These are phyloP conservation scores for Teratosphaeria epicoccoides DNA, from an alignment of 2,329 filamentous ascomycete genomes.

Conservation along the genomic window DNA sequence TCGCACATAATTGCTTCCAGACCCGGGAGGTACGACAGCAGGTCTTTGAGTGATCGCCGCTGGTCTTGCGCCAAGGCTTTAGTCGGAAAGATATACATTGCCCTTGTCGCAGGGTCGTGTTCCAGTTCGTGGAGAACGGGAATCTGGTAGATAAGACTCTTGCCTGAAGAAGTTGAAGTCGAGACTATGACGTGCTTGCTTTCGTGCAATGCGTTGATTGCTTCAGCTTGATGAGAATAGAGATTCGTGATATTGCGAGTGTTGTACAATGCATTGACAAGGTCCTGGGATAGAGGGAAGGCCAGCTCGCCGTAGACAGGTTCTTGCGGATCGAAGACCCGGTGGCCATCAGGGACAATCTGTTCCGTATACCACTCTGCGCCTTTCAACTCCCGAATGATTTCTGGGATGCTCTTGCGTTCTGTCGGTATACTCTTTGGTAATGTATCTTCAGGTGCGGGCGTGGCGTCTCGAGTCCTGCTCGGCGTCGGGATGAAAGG, in stretches of 20 bases:
- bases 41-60: slow-evolving; percentile 72
- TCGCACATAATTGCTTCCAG: slow-evolving; percentile 71
- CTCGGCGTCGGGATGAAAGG: slow-evolving; percentile 53
- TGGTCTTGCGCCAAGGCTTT: slow-evolving; percentile 96
- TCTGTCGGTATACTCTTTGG: slow-evolving; percentile 69
- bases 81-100: slow-evolving; percentile 97
- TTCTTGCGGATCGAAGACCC: slow-evolving; percentile 77
- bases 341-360: slow-evolving; percentile 85
- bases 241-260: slow-evolving; percentile 74
- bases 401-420: slow-evolving; percentile 69
- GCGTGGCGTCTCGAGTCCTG: slow-evolving; percentile 32
- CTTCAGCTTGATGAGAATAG: slow-evolving; percentile 86
- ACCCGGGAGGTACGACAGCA: slow-evolving; percentile 69
- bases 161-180: slow-evolving; percentile 92
- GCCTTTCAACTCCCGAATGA: slow-evolving; percentile 70
- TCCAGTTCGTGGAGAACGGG: slow-evolving; percentile 84
- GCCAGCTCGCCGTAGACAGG: slow-evolving; percentile 72
- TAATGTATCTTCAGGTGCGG: slow-evolving; percentile 38
- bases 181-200: slow-evolving; percentile 84
- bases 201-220: slow-evolving; percentile 75
- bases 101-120: slow-evolving; percentile 61
- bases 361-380: slow-evolving; percentile 84
- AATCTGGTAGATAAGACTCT: slow-evolving; percentile 95
- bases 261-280: slow-evolving; percentile 96
- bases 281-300: slow-evolving; percentile 75